Conservation (phyloP, 163 green algal genomes). For the Chlorella variabilis region DNA sequence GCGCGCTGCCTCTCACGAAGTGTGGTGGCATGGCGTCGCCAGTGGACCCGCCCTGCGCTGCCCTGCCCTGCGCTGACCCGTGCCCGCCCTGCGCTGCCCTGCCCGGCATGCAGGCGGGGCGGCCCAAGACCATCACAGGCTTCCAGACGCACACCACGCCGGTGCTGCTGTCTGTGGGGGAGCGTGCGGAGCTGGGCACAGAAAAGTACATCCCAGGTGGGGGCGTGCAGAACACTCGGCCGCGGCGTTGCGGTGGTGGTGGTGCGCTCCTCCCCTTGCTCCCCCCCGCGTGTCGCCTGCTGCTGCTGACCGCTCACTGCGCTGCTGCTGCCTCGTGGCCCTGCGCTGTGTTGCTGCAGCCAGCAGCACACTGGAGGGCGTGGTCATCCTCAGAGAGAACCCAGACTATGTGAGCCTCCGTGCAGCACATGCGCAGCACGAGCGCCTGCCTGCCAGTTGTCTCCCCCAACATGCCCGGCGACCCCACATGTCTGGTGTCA, state of each 20-base stretch:
- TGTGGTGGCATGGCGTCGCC: too few relatives aligned
- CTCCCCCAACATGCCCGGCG: too few relatives aligned
- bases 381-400: conserved; percentile 95
- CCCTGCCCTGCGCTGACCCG: too few relatives aligned
- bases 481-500: not conserved
- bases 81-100: too few relatives aligned
- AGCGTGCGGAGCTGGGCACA: conserved; percentile 96
- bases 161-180: conserved; percentile 92
- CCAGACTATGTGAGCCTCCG: conserved; percentile 93
- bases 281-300: too few relatives aligned
- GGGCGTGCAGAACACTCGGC: not conserved
- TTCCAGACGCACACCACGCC: conserved; percentile 99
- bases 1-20: too few relatives aligned
- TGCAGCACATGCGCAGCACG: too few relatives aligned
- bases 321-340: too few relatives aligned
- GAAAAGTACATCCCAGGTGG: conserved; percentile 92
- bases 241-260: too few relatives aligned
- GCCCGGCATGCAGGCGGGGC: conserved; percentile 75
- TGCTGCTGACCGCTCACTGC: not conserved
- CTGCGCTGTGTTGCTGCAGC: not conserved
- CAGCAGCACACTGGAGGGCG: conserved; percentile 85
- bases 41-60: too few relatives aligned
- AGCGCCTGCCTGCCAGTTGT: too few relatives aligned
- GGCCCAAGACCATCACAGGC: conserved; percentile 97
- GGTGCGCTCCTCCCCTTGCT: too few relatives aligned